Base-by-base conservation (phyloP, 306 rosid species). In the Cajanus cajan region DNA sequence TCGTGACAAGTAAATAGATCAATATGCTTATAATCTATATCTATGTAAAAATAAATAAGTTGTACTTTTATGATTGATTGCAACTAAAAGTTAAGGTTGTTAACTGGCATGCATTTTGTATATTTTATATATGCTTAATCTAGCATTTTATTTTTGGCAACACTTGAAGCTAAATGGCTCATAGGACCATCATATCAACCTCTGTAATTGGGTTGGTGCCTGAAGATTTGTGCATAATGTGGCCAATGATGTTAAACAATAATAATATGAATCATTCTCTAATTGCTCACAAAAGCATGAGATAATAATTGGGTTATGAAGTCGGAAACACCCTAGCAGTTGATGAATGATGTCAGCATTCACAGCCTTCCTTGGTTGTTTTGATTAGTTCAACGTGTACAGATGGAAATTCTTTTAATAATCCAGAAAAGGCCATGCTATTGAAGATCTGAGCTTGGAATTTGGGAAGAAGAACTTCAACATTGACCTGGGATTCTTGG, bases 201-300 rank as follows among this genome's bases (percentile, higher is more conserved):
- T 66, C 21, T 36, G 64, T 21, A 31, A 34, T 65, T 28, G 72
- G 78, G 79, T 45, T 85, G 83, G 81, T 47, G 82, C 22, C 37
- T 78, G 40, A 78, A 82, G 83, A 78, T 78, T 59, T 68, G 81
- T 82, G 72, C 88, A 82, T 77, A 43, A 81, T 51, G 54, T n/a
- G 50, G 41, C 45, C 81, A 77, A 73, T 67, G 67, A 67, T 77
- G 10, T 73, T 18, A 77, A 65, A 36, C 70, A 76, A 78, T 68
- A 28, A 58, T 78, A 45, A 13, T 19, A 12, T 11, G 63, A 85
- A 78, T 85, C 76, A 82, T 74, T 69, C 55, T 73, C 75, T 81
- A 73, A 73, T 68, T 77, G 51, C 33, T 71, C 3, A 41, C 43
- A 58, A 51, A 13, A 47, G 47, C 59, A 80, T 64, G 66, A 24